Conservation (phyloP, 208 protist species). For the Trypanosoma brucei region DNA sequence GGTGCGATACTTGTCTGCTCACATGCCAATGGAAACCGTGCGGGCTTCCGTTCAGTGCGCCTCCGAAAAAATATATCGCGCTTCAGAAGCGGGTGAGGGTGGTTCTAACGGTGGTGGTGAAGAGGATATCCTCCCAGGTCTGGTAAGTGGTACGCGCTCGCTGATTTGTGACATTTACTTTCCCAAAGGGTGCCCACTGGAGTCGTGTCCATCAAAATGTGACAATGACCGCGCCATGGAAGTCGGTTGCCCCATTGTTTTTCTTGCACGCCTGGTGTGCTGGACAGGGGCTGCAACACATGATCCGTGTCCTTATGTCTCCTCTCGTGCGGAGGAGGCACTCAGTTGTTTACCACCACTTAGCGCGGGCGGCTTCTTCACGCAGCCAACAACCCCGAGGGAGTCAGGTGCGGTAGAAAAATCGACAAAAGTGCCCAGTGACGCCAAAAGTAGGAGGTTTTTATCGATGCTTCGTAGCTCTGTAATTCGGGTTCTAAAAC, state of each 20-base stretch:
- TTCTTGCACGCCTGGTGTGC: conserved; percentile 7
- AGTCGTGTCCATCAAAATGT: not conserved
- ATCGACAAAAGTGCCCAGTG: too few relatives aligned
- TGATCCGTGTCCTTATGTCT: conserved; percentile 63
- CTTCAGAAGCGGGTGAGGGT: not conserved
- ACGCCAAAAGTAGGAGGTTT: too few relatives aligned
- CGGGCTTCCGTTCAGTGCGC: conserved; percentile 15
- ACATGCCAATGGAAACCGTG: conserved; percentile 59
- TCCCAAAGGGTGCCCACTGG: not conserved
- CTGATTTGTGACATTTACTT: not conserved
- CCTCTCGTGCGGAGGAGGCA: conserved; percentile 45
- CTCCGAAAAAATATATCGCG: not conserved
- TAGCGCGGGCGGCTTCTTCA: conserved; percentile 3
- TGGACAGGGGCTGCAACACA: conserved; percentile 23
- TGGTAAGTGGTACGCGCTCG: not conserved
- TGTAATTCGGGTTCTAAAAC: too few relatives aligned
- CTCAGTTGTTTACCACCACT: conserved; percentile 63
- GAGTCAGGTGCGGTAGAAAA: not conserved
- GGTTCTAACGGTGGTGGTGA: not conserved
- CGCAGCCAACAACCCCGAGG: not conserved
- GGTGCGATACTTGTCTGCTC: conserved; percentile 39
- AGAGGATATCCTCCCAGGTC: too few relatives aligned
- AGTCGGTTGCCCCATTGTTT: not conserved
- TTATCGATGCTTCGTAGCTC: too few relatives aligned
- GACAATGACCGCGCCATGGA: not conserved